Conservation (phyloP, 1,139 yeast genomes). For the Saccharomycopsis crataegensis region DNA sequence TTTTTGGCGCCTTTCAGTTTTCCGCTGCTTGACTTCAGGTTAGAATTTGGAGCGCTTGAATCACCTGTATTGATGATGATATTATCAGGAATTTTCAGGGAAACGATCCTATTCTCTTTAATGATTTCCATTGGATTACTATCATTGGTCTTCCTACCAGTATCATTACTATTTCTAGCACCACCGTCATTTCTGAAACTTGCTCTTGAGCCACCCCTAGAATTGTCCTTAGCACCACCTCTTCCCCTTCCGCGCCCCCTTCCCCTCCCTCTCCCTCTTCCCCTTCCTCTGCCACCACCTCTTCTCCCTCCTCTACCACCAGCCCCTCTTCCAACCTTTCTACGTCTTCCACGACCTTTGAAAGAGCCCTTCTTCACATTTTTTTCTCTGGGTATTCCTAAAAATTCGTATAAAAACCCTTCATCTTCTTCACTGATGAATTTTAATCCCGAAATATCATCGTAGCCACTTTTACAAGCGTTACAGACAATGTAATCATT, state of each 20-base stretch:
- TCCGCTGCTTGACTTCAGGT: too few relatives aligned
- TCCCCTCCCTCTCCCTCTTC: slow-evolving; percentile 1
- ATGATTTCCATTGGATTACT: neutral
- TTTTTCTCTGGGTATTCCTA: slow-evolving; percentile 42
- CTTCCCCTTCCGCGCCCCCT: slow-evolving; percentile 25
- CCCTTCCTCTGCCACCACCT: slow-evolving; percentile 14
- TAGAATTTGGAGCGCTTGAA: slow-evolving; percentile 19
- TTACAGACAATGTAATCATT: slow-evolving; percentile 33
- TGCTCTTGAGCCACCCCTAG: slow-evolving; percentile 14
- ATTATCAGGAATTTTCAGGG: slow-evolving; percentile 6
- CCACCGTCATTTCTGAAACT: neutral
- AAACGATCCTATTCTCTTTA: neutral
- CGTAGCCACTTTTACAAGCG: slow-evolving; percentile 30
- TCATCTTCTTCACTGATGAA: slow-evolving; percentile 43
- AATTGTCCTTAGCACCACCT: slow-evolving; percentile 13
- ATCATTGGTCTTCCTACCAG: neutral
- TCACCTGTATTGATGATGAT: slow-evolving; percentile 24
- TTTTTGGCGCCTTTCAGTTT: too few relatives aligned
- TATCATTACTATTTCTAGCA: neutral
- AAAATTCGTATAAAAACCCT: slow-evolving; percentile 38
- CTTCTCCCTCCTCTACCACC: slow-evolving; percentile 25
- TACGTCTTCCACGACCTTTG: slow-evolving; percentile 29
- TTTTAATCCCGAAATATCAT: slow-evolving; percentile 16
- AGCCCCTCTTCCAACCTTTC: slow-evolving; percentile 23
- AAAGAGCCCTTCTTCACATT: slow-evolving; percentile 16